These are phyloP conservation scores for Starmerella davenportii DNA, from an alignment of 805 yeast species.

Conservation along the genomic window DNA sequence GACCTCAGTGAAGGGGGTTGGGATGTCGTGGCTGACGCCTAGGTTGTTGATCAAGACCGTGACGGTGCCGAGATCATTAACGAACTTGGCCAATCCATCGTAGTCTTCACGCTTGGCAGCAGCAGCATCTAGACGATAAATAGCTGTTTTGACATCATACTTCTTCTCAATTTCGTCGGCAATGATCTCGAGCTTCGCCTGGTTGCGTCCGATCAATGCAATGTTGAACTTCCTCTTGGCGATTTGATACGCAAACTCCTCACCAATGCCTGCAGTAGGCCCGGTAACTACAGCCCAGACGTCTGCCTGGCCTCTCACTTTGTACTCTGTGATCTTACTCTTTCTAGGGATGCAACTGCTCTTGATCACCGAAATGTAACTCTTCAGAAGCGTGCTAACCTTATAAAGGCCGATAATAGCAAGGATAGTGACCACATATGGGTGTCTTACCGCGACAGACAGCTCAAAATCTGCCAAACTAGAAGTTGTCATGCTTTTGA, in stretches of 20 bases:
- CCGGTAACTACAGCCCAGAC: slow-evolving; percentile 94
- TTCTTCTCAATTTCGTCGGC: slow-evolving; percentile 44
- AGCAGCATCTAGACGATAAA: slow-evolving; percentile 65
- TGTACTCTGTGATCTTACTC: slow-evolving; percentile 7
- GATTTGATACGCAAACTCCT: slow-evolving; percentile 72
- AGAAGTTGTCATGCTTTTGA: no score
- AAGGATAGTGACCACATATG: slow-evolving; percentile 3
- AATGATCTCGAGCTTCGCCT: slow-evolving; percentile 49
- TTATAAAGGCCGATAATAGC: slow-evolving; percentile 9
- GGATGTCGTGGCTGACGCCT: slow-evolving; percentile 86
- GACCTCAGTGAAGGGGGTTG: slow-evolving; percentile 82
- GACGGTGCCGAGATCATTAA: slow-evolving; percentile 33
- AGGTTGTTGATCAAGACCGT: slow-evolving; percentile 78
- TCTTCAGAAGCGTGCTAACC: slow-evolving; percentile 2
- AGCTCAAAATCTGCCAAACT: not conserved
- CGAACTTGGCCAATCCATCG: slow-evolving; percentile 29
- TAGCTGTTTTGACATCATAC: slow-evolving; percentile 43
- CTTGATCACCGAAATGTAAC: slow-evolving; percentile 2
- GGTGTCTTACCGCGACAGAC: slow-evolving; percentile 1
- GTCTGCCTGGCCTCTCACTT: slow-evolving; percentile 18
- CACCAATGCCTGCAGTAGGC: slow-evolving; percentile 94
- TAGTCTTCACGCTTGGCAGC: slow-evolving; percentile 43
- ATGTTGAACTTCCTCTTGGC: slow-evolving; percentile 73
- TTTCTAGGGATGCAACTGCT: slow-evolving; percentile 12
- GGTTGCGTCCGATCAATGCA: slow-evolving; percentile 69